phyloP scores from a whole-genome alignment of 768 basidiomycete genomes.

The Pleurotus platypus region DNA sequence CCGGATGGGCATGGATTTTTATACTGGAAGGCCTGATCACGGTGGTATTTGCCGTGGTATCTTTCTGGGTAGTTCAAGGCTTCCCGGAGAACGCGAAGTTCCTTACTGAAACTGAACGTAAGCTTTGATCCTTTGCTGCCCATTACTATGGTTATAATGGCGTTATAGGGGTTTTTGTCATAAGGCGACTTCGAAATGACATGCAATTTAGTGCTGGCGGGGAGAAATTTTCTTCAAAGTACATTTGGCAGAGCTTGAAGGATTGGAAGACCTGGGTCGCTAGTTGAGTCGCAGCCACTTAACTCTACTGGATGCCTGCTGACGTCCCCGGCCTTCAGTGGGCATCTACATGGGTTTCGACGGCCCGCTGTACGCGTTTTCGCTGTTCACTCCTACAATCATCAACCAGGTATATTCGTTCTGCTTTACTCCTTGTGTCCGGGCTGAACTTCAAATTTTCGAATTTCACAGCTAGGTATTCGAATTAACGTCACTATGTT shows the following conservation, averaged over 20 bases:
- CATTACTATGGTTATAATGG: neutral
- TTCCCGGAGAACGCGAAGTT: slow-evolving; percentile 77
- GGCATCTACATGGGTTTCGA: slow-evolving; percentile 71
- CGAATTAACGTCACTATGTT: neutral
- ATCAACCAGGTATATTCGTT: slow-evolving; percentile 45
- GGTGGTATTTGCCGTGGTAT: slow-evolving; percentile 50
- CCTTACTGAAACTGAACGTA: slow-evolving; percentile 59
- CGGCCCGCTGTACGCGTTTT: slow-evolving; percentile 51
- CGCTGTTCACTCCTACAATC: slow-evolving; percentile 51
- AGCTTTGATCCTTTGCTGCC: slow-evolving; percentile 12
- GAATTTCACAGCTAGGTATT: slow-evolving; percentile 29
- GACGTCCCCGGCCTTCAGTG: slow-evolving; percentile 35
- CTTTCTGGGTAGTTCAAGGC: slow-evolving; percentile 75
- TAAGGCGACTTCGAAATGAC: slow-evolving; percentile 63
- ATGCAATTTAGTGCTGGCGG: slow-evolving; percentile 65
- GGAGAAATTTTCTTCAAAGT: slow-evolving; percentile 48
- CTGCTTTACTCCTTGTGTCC: neutral
- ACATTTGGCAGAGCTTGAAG: slow-evolving; percentile 54
- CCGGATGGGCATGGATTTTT: slow-evolving; percentile 51
- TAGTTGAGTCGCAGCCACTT: slow-evolving; percentile 36
- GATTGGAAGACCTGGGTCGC: slow-evolving; percentile 77
- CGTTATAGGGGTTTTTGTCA: slow-evolving; percentile 51
- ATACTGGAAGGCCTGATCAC: slow-evolving; percentile 56
- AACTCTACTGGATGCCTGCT: no score
- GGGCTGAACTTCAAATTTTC: neutral